These are phyloP conservation scores for Leptographium radiaticola DNA, from an alignment of 2,329 filamentous ascomycete species.

Conservation along the genomic window DNA sequence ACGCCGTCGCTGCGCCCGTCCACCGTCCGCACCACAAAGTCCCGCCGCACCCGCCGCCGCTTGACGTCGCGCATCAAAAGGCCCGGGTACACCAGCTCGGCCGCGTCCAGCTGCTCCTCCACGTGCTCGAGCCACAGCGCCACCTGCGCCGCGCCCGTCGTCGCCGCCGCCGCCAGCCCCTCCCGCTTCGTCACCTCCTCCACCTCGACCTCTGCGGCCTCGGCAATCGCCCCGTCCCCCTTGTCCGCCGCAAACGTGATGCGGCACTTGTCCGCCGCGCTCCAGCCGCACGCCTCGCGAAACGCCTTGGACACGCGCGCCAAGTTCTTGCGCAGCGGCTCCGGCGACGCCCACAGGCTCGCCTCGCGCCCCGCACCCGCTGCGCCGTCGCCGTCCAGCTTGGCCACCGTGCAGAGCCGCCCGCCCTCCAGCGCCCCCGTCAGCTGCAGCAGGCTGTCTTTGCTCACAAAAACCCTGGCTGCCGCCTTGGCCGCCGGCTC, in stretches of 20 bases:
- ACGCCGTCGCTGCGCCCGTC: constrained; percentile 31
- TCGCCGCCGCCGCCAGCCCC: constrained; percentile 8
- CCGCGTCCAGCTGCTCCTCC: constrained; percentile 20
- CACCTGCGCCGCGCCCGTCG: constrained; percentile 16
- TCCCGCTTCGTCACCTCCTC: constrained; percentile 38
- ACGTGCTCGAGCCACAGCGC: constrained; percentile 24
- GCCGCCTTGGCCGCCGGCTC: constrained; percentile 8
- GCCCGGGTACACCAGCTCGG: constrained; percentile 57
- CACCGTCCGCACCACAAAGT: constrained; percentile 47
- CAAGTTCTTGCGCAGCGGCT: constrained; percentile 15
- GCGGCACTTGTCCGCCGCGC: constrained; percentile 51
- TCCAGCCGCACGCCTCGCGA: constrained; percentile 58
- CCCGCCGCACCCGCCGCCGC: constrained; percentile 41
- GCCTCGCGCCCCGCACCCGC: constrained; percentile 7
- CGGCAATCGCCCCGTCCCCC: constrained; percentile 28
- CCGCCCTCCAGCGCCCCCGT: constrained; percentile 11
- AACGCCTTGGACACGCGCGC: constrained; percentile 57
- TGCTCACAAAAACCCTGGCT: constrained; percentile 9
- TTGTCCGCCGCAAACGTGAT: constrained; percentile 36
- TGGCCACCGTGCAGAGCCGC: constrained; percentile 10
- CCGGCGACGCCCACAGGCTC: constrained; percentile 4
- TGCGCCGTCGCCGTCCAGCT: neutral
- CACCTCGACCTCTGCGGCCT: constrained; percentile 45
- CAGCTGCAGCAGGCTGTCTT: constrained; percentile 11
- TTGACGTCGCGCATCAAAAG: constrained; percentile 55